Percentiles rank a stretch among this genome's conserved stretches.
phyloP scores from a whole-genome alignment of 352 stramenopile species.

The Globisporangium polare region DNA sequence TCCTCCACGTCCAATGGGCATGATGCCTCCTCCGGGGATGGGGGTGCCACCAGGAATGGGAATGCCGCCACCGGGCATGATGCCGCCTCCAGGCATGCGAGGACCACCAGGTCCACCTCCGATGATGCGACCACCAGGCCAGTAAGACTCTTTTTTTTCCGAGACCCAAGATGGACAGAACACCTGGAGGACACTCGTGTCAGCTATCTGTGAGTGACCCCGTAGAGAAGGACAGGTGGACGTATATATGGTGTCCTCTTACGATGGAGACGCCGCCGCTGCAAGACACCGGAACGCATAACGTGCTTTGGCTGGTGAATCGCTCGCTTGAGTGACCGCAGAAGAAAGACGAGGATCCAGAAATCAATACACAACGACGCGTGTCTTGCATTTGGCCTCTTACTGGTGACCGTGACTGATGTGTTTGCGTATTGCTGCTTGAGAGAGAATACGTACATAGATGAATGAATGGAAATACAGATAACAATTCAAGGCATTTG shows the following conservation, averaged over 20 bases:
- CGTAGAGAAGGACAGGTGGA: background rate
- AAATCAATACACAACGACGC: background rate
- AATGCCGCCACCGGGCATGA: conserved; percentile 71
- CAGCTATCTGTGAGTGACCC: background rate
- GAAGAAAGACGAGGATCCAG: background rate
- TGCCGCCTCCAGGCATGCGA: conserved; percentile 70
- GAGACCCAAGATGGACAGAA: background rate
- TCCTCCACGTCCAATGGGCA: conserved; percentile 60
- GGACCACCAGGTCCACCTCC: conserved; percentile 42
- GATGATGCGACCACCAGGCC: conserved; percentile 42
- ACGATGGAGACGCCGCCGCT: background rate
- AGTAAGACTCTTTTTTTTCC: conserved; percentile 31
- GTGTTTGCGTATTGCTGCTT: too few species aligned
- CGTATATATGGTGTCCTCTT: background rate
- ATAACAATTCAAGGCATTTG: too few species aligned
- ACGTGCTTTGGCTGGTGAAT: background rate
- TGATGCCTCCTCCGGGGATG: conserved; percentile 75
- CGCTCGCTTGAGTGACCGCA: background rate
- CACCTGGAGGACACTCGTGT: too few species aligned
- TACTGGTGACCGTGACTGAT: too few species aligned
- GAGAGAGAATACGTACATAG: too few species aligned
- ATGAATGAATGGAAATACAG: too few species aligned
- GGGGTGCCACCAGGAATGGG: conserved; percentile 67
- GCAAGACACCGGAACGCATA: background rate
- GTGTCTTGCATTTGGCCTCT: too few species aligned